These are phyloP conservation scores for Kodamaea kaohsiungensis DNA, from an alignment of 805 yeast genomes.

Conservation along the genomic window DNA sequence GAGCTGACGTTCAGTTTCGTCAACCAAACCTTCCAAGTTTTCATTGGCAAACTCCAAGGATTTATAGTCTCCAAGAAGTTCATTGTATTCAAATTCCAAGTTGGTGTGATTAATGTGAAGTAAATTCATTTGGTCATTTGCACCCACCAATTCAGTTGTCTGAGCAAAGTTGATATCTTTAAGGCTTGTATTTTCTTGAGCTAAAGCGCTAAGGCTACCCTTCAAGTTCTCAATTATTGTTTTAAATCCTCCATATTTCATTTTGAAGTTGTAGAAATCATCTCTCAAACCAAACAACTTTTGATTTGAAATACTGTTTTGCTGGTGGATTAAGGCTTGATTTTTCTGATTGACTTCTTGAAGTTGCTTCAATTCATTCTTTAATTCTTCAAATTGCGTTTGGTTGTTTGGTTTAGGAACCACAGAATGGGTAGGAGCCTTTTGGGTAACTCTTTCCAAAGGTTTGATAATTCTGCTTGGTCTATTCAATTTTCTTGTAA, in stretches of 20 bases:
- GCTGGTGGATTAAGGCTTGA: conserved; percentile 1
- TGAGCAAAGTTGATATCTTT: conserved; percentile 11
- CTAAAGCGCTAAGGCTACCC: background rate
- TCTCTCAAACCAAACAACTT: conserved; percentile 12
- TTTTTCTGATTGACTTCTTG: conserved; percentile 7
- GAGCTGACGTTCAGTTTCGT: conserved; percentile 7
- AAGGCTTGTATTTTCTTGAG: conserved; percentile 12
- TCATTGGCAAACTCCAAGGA: conserved; percentile 1
- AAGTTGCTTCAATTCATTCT: conserved; percentile 12
- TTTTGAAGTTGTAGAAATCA: conserved; percentile 13
- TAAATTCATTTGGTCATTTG: conserved; percentile 11
- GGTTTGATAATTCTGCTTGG: background rate
- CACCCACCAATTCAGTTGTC: conserved; percentile 6
- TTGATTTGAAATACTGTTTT: conserved; percentile 6
- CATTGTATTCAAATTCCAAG: conserved; percentile 10
- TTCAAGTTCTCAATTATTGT: conserved; percentile 6
- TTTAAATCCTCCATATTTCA: conserved; percentile 9
- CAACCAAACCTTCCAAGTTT: conserved; percentile 4
- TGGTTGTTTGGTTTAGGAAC: conserved; percentile 12
- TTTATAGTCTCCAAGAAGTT: conserved; percentile 5
- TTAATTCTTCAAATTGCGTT: conserved; percentile 15
- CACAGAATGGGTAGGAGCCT: background rate
- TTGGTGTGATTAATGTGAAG: conserved; percentile 9
- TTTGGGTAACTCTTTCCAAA: background rate
- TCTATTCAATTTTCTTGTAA: background rate